These are phyloP conservation scores for Colletotrichum magnum DNA, from an alignment of 2,329 filamentous ascomycete species.

Conservation along the genomic window DNA sequence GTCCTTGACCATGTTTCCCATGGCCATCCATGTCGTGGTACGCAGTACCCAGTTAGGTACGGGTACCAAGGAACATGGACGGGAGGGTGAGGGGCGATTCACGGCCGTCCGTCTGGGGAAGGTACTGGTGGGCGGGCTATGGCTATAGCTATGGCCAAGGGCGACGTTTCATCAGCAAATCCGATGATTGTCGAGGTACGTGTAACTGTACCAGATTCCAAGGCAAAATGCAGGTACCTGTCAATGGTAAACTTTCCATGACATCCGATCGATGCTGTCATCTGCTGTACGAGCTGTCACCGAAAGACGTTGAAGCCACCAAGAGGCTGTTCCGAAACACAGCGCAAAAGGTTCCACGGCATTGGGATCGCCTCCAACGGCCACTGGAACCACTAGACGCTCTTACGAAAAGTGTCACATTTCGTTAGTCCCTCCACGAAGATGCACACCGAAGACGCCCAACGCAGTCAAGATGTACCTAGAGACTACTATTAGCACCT, in stretches of 20 bases:
- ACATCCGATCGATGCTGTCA: slow-evolving; percentile 4
- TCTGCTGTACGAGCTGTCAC: not conserved
- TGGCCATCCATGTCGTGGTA: slow-evolving; percentile 1
- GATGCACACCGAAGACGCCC: no score
- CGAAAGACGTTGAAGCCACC: no score
- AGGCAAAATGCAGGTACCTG: not conserved
- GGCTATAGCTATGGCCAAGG: not conserved
- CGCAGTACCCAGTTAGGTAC: no score
- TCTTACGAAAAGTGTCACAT: no score
- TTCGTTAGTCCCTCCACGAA: no score
- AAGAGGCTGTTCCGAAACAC: slow-evolving; percentile 1
- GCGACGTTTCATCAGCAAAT: not conserved
- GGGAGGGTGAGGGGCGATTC: slow-evolving; percentile 15
- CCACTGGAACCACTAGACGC: no score
- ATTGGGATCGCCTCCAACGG: no score
- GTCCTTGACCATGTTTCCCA: not conserved
- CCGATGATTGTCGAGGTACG: not conserved
- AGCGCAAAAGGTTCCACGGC: not conserved
- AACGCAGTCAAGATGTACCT: no score
- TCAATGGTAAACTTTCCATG: slow-evolving; percentile 13
- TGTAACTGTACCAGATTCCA: not conserved
- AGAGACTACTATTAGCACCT: no score
- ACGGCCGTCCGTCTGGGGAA: slow-evolving; percentile 20
- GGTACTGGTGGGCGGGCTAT: not conserved
- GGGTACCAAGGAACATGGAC: not conserved